A percentile compares a stretch with the other conserved stretches of the same genome.
These are phyloP conservation scores for Phanerodontia chrysosporium DNA, from an alignment of 768 basidiomycete genomes.

Conservation along the genomic window DNA sequence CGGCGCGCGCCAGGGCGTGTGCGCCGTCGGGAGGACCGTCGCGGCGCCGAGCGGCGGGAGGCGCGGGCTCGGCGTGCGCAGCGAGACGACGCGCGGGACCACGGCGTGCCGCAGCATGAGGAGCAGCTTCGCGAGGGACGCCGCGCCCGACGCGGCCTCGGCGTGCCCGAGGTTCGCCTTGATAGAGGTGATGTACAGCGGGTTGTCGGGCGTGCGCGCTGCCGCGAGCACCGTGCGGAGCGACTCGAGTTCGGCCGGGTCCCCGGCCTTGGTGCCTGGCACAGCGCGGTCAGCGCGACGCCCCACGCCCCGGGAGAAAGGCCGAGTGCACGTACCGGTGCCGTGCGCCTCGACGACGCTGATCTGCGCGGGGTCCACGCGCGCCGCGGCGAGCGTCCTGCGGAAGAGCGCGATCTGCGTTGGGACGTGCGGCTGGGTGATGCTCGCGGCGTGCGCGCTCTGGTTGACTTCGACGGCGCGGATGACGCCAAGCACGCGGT, in stretches of 20 bases:
- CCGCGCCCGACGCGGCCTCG: constrained; percentile 72
- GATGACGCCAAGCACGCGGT: constrained; percentile 65
- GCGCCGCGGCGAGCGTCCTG: constrained; percentile 40
- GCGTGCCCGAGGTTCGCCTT: constrained; percentile 73
- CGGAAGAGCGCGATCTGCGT: constrained; percentile 57
- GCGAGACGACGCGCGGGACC: constrained; percentile 60
- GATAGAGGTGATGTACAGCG: constrained; percentile 29
- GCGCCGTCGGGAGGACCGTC: constrained; percentile 40
- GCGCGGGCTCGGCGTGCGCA: constrained; percentile 51
- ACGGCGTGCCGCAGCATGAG: constrained; percentile 56
- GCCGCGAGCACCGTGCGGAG: constrained; percentile 50
- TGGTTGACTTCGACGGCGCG: constrained; percentile 71
- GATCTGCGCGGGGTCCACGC: constrained; percentile 42
- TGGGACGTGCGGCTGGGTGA: constrained; percentile 66
- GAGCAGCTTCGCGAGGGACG: constrained; percentile 65
- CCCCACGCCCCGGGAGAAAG: not conserved
- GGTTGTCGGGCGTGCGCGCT: constrained; percentile 32
- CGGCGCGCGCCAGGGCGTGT: constrained; percentile 10
- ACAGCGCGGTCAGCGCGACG: not conserved
- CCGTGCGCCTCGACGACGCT: constrained; percentile 73
- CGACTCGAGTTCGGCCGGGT: constrained; percentile 60
- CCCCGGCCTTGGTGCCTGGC: constrained; percentile 54
- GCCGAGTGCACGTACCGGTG: constrained; percentile 33
- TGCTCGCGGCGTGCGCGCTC: constrained; percentile 59
- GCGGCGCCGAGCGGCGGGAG: constrained; percentile 25